Percentiles rank a stretch among this genome's conserved stretches.
These are phyloP conservation scores for Kodamaea hsintzibuensis DNA, from an alignment of 805 yeast species.

Conservation along the genomic window DNA sequence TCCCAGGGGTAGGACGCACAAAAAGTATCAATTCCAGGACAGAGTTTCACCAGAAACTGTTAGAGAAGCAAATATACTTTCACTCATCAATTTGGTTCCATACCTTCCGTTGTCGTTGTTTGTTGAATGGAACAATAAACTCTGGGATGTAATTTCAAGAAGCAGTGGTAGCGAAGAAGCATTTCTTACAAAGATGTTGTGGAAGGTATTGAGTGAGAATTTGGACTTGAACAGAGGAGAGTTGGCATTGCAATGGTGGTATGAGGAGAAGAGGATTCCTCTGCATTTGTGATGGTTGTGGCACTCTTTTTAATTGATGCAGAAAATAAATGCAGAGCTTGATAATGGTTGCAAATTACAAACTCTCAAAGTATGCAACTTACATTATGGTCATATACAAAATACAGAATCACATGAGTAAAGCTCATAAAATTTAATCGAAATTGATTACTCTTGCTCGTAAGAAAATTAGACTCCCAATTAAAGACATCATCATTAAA, in stretches of 20 bases:
- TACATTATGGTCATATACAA: too few species aligned
- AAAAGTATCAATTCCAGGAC: slow-evolving; percentile 21
- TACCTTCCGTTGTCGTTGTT: slow-evolving; percentile 47
- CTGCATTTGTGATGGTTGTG: not conserved
- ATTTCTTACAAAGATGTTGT: slow-evolving; percentile 42
- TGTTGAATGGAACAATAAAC: slow-evolving; percentile 47
- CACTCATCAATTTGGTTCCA: slow-evolving; percentile 54
- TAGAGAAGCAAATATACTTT: slow-evolving; percentile 49
- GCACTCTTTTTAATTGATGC: not conserved
- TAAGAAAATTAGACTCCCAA: too few species aligned
- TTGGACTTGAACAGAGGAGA: slow-evolving; percentile 57
- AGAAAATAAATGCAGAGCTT: too few species aligned
- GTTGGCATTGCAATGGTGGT: slow-evolving; percentile 66
- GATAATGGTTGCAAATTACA: too few species aligned
- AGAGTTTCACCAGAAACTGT: slow-evolving; percentile 38
- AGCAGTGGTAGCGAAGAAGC: slow-evolving; percentile 39
- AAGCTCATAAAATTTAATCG: too few species aligned
- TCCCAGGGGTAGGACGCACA: slow-evolving; percentile 9
- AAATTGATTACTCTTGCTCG: too few species aligned
- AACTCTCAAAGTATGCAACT: too few species aligned
- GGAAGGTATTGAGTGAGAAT: slow-evolving; percentile 59
- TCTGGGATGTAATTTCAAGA: slow-evolving; percentile 35
- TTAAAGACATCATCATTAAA: too few species aligned
- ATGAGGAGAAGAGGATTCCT: slow-evolving; percentile 28
- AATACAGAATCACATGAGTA: too few species aligned